Base-by-base conservation (phyloP, 495 filamentous ascomycete species). In the Penicillium bovifimosum region DNA sequence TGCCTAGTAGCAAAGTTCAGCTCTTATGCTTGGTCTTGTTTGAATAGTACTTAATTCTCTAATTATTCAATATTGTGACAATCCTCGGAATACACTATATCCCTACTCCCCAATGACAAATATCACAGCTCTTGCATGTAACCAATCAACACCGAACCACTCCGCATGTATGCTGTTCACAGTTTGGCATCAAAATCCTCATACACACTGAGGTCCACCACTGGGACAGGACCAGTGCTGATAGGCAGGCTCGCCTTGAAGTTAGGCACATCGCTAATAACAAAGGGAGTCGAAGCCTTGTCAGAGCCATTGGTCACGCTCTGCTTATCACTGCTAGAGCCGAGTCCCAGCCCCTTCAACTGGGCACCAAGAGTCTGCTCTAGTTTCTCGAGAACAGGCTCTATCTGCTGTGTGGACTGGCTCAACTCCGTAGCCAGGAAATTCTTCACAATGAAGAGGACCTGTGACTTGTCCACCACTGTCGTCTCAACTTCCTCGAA, bases 151-250 rank as follows among this genome's bases (percentile, higher is more conserved):
- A 42, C 24, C 8, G 34, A 42, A 52, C 42, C 16, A 14, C 18
- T 20, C 28, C 55, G 24, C 4, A 32, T 10, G 17, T 24, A 55
- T 26, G 43, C 14, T n/a, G 13, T 46, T 78, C 67, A 89, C 41
- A 93, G 79, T 72, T 93, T 93, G 10, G 86, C 69, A 45, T 85
- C 86, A 55, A 83, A 70, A 53, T 96, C 91, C 68, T 92, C 88
- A 62, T 86, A 96, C 51, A 89, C 88, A 55, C 73, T 86, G 42
- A 96, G 71, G 61, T 90, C 82, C 47, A 73, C 80, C n/a, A 88
- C 77, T 1, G 91, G 80, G 47, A 75, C 77, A 1, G 90, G 81
- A 0, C 86, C 91, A 24, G 77, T 72, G 55, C 81, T 91, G 40
- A 86, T 78, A 52, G 76, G 71, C 47, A 92, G 66, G 16, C 79